Evolutionary conservation across 176 grass and related monocot species (phyloP).

Genomic region (Bromus sterilis): DNA sequence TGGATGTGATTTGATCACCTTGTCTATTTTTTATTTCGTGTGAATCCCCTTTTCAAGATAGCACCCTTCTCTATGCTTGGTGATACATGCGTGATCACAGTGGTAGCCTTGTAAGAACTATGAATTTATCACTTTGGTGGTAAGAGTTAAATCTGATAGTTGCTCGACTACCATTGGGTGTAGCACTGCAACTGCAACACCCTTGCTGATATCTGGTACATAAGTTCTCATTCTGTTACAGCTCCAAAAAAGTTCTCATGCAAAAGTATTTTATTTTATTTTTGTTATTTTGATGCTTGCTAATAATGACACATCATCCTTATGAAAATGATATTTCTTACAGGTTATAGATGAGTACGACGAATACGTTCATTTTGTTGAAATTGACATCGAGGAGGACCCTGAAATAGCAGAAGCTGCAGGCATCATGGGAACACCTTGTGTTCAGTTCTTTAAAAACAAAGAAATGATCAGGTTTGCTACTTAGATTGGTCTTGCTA

Average conservation of each 20-base stretch:
- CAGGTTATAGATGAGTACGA: slow-evolving; percentile 91
- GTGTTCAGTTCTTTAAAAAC: slow-evolving; percentile 97
- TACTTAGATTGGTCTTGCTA: background rate
- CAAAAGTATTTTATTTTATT: background rate
- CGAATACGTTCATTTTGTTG: slow-evolving; percentile 72
- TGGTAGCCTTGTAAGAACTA: background rate
- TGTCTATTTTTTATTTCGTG: background rate
- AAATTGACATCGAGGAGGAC: slow-evolving; percentile 99
- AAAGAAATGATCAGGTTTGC: slow-evolving; percentile 98
- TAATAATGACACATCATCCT: background rate
- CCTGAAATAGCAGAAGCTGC: slow-evolving; percentile 98
- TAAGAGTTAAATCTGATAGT: background rate
- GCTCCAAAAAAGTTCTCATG: background rate
- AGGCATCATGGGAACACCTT: slow-evolving; percentile 99
- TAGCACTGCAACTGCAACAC: background rate
- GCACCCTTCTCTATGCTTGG: background rate
- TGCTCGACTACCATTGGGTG: background rate
- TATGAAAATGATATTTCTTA: slow-evolving; percentile 1
- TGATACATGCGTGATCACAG: background rate
- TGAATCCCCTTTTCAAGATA: background rate
- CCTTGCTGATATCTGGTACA: background rate
- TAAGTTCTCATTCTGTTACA: background rate
- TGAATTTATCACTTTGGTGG: background rate
- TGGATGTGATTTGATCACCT: background rate
- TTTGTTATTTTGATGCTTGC: slow-evolving; percentile 4